Evolutionary conservation across 2,329 filamentous ascomycete species (phyloP).

Genomic region (Pseudogymnoascus destructans): DNA sequence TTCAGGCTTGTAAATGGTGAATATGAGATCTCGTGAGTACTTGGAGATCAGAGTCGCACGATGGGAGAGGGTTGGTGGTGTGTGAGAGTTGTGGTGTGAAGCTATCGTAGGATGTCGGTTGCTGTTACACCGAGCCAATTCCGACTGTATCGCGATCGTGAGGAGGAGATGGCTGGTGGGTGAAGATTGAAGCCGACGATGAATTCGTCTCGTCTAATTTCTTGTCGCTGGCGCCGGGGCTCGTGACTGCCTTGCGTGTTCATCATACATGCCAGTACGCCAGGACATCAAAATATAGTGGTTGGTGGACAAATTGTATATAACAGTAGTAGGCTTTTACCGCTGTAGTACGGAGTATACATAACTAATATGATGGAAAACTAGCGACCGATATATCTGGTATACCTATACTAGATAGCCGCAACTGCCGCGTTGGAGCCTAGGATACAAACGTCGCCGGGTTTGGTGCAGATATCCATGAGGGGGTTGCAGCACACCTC

Average conservation of each 20-base stretch:
- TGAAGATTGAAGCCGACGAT: background rate
- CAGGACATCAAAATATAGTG: background rate
- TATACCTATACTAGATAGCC: no score
- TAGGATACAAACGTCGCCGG: background rate
- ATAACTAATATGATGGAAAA: no score
- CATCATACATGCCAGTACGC: background rate
- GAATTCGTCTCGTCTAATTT: background rate
- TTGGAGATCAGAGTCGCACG: background rate
- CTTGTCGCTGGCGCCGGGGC: background rate
- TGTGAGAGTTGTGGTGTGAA: background rate
- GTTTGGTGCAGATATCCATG: background rate
- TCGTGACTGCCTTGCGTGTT: background rate
- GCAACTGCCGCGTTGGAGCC: background rate
- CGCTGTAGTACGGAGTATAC: no score
- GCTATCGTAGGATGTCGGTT: background rate
- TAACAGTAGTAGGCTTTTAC: no score
- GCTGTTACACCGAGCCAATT: conserved; percentile 3
- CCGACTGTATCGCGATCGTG: background rate
- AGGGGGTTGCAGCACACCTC: background rate
- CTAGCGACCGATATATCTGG: no score
- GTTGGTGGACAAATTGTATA: no score
- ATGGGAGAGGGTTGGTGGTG: background rate
- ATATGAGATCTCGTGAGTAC: conserved; percentile 3
- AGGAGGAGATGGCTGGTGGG: background rate
- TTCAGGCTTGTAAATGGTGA: background rate